phyloP scores from a whole-genome alignment of 805 yeast species.

The Candida nonsorbophila region DNA sequence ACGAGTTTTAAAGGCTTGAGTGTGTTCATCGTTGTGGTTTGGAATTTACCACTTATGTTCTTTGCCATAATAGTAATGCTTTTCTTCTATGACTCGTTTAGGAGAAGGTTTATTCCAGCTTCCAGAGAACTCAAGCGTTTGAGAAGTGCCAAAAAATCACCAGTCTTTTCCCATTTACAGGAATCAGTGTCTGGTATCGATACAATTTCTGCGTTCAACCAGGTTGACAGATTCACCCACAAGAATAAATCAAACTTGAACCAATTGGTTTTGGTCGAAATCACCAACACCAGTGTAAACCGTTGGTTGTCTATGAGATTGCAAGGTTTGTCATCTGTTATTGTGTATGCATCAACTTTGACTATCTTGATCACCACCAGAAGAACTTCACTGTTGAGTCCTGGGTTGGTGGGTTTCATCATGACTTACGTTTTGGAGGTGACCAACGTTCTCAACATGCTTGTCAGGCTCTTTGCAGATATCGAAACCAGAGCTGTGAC shows the following conservation, averaged over 20 bases:
- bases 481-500: conserved; percentile 28
- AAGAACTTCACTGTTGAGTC: conserved; percentile 17
- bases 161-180: conserved; percentile 30
- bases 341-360: conserved; percentile 23
- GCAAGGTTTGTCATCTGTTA: conserved; percentile 28
- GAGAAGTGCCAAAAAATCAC: conserved; percentile 24
- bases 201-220: conserved; percentile 27
- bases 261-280: conserved; percentile 15
- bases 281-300: conserved; percentile 17
- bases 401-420: conserved; percentile 33
- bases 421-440: conserved; percentile 31
- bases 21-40: conserved; percentile 24
- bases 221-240: conserved; percentile 22
- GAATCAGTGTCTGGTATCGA: conserved; percentile 33
- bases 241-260: conserved; percentile 20
- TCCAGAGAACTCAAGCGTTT: conserved; percentile 30
- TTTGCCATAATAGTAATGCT: conserved; percentile 19
- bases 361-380: conserved; percentile 21
- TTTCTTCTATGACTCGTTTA: conserved; percentile 23
- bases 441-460: conserved; percentile 23
- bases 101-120: conserved; percentile 27
- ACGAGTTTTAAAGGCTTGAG: conserved; percentile 18
- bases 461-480: conserved; percentile 30
- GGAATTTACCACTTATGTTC: conserved; percentile 27
- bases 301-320: conserved; percentile 36